These are phyloP conservation scores for Eucalyptus coolabah DNA, from an alignment of 345 rosid species.

Conservation along the genomic window DNA sequence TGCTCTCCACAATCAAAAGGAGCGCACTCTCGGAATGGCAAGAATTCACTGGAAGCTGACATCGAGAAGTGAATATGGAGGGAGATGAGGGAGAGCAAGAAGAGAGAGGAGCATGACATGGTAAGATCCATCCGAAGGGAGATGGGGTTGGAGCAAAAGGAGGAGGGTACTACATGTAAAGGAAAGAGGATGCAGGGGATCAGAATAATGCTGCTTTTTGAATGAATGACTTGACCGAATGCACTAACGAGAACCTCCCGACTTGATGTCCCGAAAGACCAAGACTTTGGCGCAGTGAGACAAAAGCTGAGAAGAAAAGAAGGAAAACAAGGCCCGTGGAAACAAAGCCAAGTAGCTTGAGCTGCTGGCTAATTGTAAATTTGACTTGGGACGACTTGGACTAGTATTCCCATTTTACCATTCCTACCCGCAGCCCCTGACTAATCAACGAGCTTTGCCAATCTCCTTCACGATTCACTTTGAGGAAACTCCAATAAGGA, in stretches of 20 bases:
- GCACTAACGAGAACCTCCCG: not conserved
- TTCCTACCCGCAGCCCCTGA: too few species aligned
- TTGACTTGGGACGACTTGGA: not conserved
- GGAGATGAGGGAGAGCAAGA: not conserved
- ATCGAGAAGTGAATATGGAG: not conserved
- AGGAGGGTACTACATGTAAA: not conserved
- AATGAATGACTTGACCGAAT: not conserved
- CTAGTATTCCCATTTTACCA: too few species aligned
- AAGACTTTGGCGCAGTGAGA: not conserved
- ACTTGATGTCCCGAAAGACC: not conserved
- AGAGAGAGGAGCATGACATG: not conserved
- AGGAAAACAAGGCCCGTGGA: not conserved
- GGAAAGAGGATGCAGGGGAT: not conserved
- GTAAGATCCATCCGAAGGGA: not conserved
- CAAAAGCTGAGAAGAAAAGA: not conserved
- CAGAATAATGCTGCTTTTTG: too few species aligned
- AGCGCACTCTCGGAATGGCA: fast-evolving
- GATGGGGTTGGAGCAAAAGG: not conserved
- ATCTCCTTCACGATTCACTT: too few species aligned
- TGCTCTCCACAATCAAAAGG: not conserved
- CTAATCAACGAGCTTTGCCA: too few species aligned
- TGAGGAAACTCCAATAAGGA: too few species aligned
- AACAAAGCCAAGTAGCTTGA: too few species aligned
- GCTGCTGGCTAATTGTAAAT: not conserved
- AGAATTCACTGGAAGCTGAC: not conserved